phyloP scores from a whole-genome alignment of 768 basidiomycete species.

The Clitopilus passeckerianus region DNA sequence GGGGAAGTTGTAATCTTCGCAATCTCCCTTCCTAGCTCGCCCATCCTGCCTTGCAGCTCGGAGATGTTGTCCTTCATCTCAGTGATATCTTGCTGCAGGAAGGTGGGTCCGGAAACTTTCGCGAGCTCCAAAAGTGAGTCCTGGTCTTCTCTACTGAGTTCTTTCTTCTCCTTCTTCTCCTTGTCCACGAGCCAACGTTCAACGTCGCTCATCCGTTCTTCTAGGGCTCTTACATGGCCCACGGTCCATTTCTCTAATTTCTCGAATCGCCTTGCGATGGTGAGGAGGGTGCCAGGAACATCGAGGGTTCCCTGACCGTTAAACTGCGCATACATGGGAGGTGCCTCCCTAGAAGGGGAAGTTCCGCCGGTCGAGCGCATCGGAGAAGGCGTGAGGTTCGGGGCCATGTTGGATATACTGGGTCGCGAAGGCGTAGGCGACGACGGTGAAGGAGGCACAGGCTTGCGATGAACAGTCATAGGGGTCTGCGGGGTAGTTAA shows the following conservation, averaged over 20 bases:
- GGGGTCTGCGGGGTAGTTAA: conserved; percentile 39
- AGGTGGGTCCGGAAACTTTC: conserved; percentile 7
- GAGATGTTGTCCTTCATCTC: conserved; percentile 63
- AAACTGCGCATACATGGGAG: conserved; percentile 77
- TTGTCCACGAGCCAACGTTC: conserved; percentile 86
- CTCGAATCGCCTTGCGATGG: conserved; percentile 77
- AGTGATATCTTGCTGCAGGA: conserved; percentile 35
- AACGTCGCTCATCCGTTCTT: conserved; percentile 90
- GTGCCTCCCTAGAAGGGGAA: conserved; percentile 52
- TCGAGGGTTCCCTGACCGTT: conserved; percentile 68
- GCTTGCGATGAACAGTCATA: conserved; percentile 37
- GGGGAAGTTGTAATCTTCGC: conserved; percentile 60
- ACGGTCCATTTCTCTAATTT: conserved; percentile 91
- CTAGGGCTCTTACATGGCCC: conserved; percentile 82
- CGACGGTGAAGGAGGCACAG: conserved; percentile 49
- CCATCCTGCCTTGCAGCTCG: conserved; percentile 72
- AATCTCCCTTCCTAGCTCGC: conserved; percentile 76
- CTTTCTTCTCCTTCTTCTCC: conserved; percentile 60
- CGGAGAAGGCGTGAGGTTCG: conserved; percentile 62
- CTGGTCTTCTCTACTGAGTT: conserved; percentile 12
- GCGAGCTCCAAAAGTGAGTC: conserved; percentile 12
- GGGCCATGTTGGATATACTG: conserved; percentile 39
- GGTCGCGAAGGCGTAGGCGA: conserved; percentile 64
- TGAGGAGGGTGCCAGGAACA: conserved; percentile 66
- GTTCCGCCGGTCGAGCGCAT: conserved; percentile 43